Conservation (phyloP, 164 flowering plant genomes). For the Nelumbo lutea region DNA sequence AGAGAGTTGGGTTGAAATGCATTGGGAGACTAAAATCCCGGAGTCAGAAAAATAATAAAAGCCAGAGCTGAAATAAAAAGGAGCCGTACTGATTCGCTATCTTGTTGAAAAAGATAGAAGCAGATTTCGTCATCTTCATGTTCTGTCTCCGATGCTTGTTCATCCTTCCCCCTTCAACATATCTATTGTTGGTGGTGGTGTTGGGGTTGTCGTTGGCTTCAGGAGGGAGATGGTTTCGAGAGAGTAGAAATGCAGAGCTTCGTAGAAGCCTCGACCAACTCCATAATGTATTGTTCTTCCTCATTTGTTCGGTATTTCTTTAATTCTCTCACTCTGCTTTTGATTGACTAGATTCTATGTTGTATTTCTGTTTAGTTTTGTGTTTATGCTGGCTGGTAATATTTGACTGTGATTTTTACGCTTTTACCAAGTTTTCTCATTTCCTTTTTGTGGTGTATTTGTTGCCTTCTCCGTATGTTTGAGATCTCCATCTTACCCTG, state of each 20-base stretch:
- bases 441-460: not conserved
- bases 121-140: conserved; percentile 7
- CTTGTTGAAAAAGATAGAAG: conserved; percentile 28
- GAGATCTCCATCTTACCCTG: not conserved
- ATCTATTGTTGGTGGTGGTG: not conserved
- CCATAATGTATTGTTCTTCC: conserved; percentile 31
- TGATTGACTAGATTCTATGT: too few species aligned
- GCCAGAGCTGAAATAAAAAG: conserved; percentile 3
- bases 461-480: not conserved
- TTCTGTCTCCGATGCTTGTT: not conserved
- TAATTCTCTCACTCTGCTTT: not conserved
- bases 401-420: not conserved
- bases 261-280: conserved; percentile 21
- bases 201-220: not conserved
- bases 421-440: not conserved
- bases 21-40: conserved; percentile 50
- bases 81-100: conserved; percentile 38
- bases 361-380: too few species aligned
- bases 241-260: conserved; percentile 35
- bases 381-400: not conserved
- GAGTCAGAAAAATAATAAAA: conserved; percentile 37
- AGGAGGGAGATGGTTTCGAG: not conserved
- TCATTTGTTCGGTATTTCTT: not conserved
- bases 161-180: not conserved
- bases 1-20: conserved; percentile 1